Base-by-base conservation (phyloP, 2,329 filamentous ascomycete species). In the Penicillium paneum region DNA sequence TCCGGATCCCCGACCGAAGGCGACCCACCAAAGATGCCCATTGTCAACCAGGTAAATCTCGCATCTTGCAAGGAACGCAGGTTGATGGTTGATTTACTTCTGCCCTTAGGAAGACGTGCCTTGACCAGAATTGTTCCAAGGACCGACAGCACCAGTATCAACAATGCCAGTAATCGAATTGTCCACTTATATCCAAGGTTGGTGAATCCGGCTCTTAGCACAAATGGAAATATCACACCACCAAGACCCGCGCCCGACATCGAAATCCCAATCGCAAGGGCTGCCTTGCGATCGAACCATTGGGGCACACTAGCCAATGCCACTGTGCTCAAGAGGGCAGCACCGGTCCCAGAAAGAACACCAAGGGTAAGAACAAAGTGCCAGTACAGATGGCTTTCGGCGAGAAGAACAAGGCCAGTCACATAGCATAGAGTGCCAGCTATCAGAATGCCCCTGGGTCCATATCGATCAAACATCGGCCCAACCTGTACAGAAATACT, bases 401-500 rank as follows among this genome's bases (percentile, higher is more conserved):
- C 79, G 31, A 80, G 67, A 13, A 81, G 57, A 26, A 81, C 67
- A 32, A 80, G 70, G 48, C 74, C 72, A 3, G 71, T 64, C 0
- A 77, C 60, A 39, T 77, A 77, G 1, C 69, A 60, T 1, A 59
- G 64, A 3, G 73, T 71, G 1, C 77, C 78, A 0, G 69, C 55
- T 4, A 75, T 67, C 1, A 74, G 70, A 12, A 81, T 70, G 19
- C 73, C 62, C 4, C 69, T 71, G 0, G 79, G 77, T 0, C 79
- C 79, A 48, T 80, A 77, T 0, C 70, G 69, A 53, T 81, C 79
- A 56, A 81, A 78, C n/a, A 81, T 59, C 0, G 79, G 79, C 0
- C 79, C 79, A 7, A 79, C 70, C 53, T 78, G 76, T 17, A 81
- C 74, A 12, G 77, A 78, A 2, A 79, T 64, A 1, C 73, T 64